A percentile compares a stretch with the other conserved stretches of the same genome.
Conservation (phyloP, 352 stramenopile genomes). For the Pythium sukuiense region DNA sequence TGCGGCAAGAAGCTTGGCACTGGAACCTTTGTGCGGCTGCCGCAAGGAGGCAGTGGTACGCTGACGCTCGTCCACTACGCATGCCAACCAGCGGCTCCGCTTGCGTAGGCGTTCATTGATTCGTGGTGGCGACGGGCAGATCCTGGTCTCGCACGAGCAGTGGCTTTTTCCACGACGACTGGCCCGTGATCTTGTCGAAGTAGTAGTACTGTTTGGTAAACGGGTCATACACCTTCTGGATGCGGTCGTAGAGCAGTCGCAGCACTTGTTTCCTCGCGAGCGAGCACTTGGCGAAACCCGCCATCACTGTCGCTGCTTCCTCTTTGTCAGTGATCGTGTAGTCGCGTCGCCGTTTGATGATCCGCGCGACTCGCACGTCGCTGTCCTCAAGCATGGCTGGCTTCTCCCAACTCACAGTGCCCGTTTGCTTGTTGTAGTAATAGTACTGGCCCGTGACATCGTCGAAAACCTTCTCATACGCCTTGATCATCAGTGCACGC, state of each 20-base stretch:
- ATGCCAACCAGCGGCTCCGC: constrained; percentile 49
- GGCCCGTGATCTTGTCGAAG: constrained; percentile 69
- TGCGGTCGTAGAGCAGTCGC: constrained; percentile 39
- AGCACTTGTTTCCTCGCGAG: constrained; percentile 51
- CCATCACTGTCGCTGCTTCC: constrained; percentile 47
- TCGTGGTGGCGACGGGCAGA: constrained; percentile 19
- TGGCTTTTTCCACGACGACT: constrained; percentile 80
- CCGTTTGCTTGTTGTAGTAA: constrained; percentile 79
- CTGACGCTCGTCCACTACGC: constrained; percentile 65
- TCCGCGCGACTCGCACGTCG: constrained; percentile 41
- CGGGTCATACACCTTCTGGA: constrained; percentile 74
- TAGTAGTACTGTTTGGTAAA: constrained; percentile 76
- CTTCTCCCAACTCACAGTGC: constrained; percentile 63
- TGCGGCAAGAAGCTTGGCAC: constrained; percentile 72
- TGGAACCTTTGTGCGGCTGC: constrained; percentile 71
- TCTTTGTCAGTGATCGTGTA: constrained; percentile 43
- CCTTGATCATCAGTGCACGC: constrained; percentile 39
- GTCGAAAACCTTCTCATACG: constrained; percentile 80
- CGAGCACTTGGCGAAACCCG: constrained; percentile 44
- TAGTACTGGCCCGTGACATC: constrained; percentile 59
- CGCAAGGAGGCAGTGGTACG: constrained; percentile 33
- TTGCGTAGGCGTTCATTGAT: constrained; percentile 3
- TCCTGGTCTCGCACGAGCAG: constrained; percentile 52
- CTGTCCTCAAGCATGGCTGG: constrained; percentile 45
- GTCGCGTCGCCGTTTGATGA: constrained; percentile 43